Conservation (phyloP, 352 stramenopile genomes). For the Globisporangium acanthophoron region DNA sequence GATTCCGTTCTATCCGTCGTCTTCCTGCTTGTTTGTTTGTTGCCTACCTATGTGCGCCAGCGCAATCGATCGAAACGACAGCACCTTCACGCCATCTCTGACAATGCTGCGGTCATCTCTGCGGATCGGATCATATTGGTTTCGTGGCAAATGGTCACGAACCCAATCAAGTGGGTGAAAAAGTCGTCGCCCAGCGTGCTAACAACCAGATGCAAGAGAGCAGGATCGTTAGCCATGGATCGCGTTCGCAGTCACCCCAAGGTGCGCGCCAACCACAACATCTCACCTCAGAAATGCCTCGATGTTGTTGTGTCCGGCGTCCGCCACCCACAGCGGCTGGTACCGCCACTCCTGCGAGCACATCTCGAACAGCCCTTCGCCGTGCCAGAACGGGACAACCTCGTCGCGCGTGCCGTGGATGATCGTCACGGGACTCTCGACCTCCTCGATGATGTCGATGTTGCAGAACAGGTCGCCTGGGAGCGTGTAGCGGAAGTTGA, state of each 20-base stretch:
- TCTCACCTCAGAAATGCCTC: constrained; percentile 90
- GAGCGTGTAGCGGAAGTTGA: constrained; percentile 98
- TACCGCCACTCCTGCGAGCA: constrained; percentile 91
- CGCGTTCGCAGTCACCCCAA: not conserved
- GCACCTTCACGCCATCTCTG: not conserved
- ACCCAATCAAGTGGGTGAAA: constrained; percentile 75
- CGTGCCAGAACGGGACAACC: constrained; percentile 98
- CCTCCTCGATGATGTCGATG: constrained; percentile 89
- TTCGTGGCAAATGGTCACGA: constrained; percentile 68
- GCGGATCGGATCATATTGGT: constrained; percentile 41
- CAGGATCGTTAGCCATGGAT: not conserved
- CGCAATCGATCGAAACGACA: not conserved
- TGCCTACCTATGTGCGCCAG: not conserved
- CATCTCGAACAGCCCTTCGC: constrained; percentile 91
- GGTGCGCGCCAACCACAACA: constrained; percentile 2
- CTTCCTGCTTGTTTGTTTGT: not conserved
- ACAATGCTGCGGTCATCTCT: constrained; percentile 15
- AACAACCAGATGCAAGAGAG: not conserved
- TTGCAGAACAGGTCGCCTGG: constrained; percentile 98
- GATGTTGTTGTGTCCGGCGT: constrained; percentile 98
- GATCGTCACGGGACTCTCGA: constrained; percentile 95
- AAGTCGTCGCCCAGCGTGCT: constrained; percentile 71
- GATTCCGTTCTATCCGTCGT: not conserved
- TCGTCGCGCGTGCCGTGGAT: constrained; percentile 98
- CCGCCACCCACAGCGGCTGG: constrained; percentile 97